Evolutionary conservation across 176 grass and related monocot genomes (phyloP).

Genomic region (Dendrocalamus sinicus): DNA sequence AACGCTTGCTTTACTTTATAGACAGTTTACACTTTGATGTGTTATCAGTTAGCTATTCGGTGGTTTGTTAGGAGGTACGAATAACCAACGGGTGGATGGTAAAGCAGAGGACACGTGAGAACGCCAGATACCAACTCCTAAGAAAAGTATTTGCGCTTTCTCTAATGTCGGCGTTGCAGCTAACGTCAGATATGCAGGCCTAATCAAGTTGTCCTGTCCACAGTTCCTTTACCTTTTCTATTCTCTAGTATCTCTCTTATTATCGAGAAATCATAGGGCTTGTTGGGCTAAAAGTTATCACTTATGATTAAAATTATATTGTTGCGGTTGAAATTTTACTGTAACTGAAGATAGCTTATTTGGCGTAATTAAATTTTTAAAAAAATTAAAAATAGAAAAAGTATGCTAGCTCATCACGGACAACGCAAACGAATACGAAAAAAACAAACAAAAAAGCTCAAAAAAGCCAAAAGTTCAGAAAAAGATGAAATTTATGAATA

Average conservation of each 20-base stretch:
- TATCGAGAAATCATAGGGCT: neutral
- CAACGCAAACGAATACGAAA: no score
- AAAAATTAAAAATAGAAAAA: no score
- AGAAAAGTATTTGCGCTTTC: constrained; percentile 20
- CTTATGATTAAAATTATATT: no score
- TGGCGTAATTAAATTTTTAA: no score
- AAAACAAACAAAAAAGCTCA: no score
- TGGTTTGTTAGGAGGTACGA: neutral
- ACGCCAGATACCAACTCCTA: neutral
- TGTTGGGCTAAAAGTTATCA: no score
- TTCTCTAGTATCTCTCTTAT: neutral
- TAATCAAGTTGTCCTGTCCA: neutral
- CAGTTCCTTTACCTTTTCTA: neutral
- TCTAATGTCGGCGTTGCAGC: neutral
- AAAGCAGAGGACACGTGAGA: neutral
- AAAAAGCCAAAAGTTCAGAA: no score
- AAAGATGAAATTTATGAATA: no score
- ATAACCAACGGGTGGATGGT: neutral
- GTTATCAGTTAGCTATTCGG: neutral
- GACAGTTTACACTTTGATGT: neutral
- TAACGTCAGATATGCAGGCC: constrained; percentile 19
- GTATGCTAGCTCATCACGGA: no score
- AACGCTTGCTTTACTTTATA: neutral
- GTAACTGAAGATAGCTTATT: no score
- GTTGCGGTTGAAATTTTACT: no score